Conservation (phyloP, 768 basidiomycete genomes). For the Leccinum subtestaceum region DNA sequence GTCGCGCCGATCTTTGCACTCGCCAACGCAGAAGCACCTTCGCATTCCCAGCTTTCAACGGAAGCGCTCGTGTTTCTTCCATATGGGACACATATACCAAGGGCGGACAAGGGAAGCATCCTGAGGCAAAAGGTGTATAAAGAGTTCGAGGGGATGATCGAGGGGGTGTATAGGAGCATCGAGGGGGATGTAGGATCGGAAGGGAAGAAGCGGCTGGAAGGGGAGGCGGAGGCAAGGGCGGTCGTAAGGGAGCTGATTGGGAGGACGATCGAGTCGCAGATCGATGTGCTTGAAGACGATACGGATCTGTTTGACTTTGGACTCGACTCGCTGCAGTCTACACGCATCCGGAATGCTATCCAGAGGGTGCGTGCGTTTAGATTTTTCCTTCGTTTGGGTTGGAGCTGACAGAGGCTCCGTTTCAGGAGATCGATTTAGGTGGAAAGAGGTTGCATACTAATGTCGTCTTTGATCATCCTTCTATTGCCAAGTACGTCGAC, state of each 20-base stretch:
- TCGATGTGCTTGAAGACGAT: constrained; percentile 21
- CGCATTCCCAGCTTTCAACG: constrained; percentile 52
- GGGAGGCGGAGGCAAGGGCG: constrained; percentile 11
- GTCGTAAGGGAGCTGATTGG: constrained; percentile 16
- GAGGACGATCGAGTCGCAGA: constrained; percentile 21
- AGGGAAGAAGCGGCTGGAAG: constrained; percentile 12
- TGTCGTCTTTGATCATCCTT: constrained; percentile 52
- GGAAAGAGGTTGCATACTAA: constrained; percentile 24
- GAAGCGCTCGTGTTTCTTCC: constrained; percentile 50
- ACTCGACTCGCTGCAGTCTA: constrained; percentile 52
- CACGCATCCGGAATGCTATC: constrained; percentile 44
- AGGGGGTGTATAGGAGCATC: constrained; percentile 39
- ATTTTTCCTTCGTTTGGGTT: constrained; percentile 17
- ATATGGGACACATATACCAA: constrained; percentile 44
- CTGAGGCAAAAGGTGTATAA: constrained; percentile 49
- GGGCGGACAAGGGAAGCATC: constrained; percentile 52
- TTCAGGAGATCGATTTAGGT: constrained; percentile 17
- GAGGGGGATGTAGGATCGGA: constrained; percentile 37
- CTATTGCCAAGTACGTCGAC: constrained; percentile 34
- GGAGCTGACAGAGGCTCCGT: not conserved
- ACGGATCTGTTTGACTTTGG: constrained; percentile 48
- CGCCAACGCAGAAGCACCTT: constrained; percentile 52
- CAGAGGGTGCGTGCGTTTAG: constrained; percentile 36
- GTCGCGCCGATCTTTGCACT: constrained; percentile 39
- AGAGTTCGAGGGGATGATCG: constrained; percentile 46